A percentile compares a stretch with the other conserved stretches of the same genome.
Evolutionary conservation across 495 filamentous ascomycete species (phyloP).

Genomic region (Penicillium riverlandense): DNA sequence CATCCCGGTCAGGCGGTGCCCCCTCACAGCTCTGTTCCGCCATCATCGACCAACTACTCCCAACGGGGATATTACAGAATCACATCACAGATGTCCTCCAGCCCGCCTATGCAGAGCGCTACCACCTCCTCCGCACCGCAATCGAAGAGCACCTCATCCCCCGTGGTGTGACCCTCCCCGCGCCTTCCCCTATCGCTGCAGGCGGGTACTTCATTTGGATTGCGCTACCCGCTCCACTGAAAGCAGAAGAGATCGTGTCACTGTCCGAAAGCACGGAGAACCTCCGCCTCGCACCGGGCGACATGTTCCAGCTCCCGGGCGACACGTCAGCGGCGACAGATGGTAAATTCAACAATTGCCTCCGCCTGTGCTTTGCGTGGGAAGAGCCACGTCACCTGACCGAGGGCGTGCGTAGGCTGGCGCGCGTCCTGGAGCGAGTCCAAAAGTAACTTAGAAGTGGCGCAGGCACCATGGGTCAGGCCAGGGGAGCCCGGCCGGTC

Average conservation of each 20-base stretch:
- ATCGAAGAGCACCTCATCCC: constrained; percentile 50
- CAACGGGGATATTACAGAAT: constrained; percentile 37
- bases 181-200: constrained; percentile 19
- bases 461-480: not conserved
- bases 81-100: constrained; percentile 44
- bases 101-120: constrained; percentile 50
- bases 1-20: constrained; percentile 65
- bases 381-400: constrained; percentile 59
- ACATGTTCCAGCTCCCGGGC: constrained; percentile 59
- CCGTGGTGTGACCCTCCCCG: constrained; percentile 47
- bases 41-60: constrained; percentile 54
- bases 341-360: constrained; percentile 41
- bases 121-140: constrained; percentile 42
- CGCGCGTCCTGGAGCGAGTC: constrained; percentile 15
- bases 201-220: constrained; percentile 87
- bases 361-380: constrained; percentile 73
- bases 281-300: constrained; percentile 54
- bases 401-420: constrained; percentile 62
- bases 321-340: constrained; percentile 31
- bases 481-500: not conserved
- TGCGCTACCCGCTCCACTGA: constrained; percentile 44
- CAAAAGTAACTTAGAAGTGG: not conserved
- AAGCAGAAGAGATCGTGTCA: constrained; percentile 47
- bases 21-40: constrained; percentile 65
- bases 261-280: constrained; percentile 43